phyloP scores from a whole-genome alignment of 805 yeast species.

The Starmerella bombicola region DNA sequence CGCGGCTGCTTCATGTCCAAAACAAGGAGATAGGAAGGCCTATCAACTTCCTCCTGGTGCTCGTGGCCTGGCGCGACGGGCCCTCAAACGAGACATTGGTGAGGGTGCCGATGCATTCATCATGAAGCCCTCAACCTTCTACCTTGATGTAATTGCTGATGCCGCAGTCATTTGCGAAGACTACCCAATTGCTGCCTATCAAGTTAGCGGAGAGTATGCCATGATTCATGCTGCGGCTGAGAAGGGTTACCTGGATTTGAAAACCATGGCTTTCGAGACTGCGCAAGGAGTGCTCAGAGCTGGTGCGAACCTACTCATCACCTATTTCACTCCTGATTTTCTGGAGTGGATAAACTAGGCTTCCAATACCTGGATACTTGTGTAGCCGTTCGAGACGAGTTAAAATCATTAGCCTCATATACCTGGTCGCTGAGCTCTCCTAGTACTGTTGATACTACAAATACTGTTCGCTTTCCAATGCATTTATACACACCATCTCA shows the following conservation, averaged over 20 bases:
- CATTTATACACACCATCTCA: no score
- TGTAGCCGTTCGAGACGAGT: no score
- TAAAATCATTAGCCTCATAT: no score
- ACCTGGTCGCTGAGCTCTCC: no score
- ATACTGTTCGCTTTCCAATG: no score
- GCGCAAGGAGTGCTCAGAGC: slow-evolving; percentile 90
- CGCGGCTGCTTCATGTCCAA: slow-evolving; percentile 87
- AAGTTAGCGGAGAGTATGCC: slow-evolving; percentile 94
- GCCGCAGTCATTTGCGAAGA: slow-evolving; percentile 72
- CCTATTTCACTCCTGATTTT: slow-evolving; percentile 92
- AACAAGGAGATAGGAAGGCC: slow-evolving; percentile 79
- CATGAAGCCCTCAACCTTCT: slow-evolving; percentile 92
- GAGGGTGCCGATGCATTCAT: slow-evolving; percentile 96
- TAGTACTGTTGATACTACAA: no score
- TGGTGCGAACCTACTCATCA: slow-evolving; percentile 82
- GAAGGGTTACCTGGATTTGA: slow-evolving; percentile 79
- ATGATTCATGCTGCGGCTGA: slow-evolving; percentile 98
- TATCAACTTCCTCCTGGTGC: slow-evolving; percentile 93
- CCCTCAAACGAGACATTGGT: slow-evolving; percentile 65
- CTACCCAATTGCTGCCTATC: slow-evolving; percentile 87
- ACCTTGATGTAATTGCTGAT: slow-evolving; percentile 79
- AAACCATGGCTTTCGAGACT: slow-evolving; percentile 63
- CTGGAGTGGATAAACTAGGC: slow-evolving; percentile 54
- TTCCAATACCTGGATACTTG: no score
- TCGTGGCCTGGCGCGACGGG: slow-evolving; percentile 86